Evolutionary conservation across 257 asterid genomes (phyloP), one percentile per base, ranked within the genome.

Genomic region (Buddleja alternifolia): DNA sequence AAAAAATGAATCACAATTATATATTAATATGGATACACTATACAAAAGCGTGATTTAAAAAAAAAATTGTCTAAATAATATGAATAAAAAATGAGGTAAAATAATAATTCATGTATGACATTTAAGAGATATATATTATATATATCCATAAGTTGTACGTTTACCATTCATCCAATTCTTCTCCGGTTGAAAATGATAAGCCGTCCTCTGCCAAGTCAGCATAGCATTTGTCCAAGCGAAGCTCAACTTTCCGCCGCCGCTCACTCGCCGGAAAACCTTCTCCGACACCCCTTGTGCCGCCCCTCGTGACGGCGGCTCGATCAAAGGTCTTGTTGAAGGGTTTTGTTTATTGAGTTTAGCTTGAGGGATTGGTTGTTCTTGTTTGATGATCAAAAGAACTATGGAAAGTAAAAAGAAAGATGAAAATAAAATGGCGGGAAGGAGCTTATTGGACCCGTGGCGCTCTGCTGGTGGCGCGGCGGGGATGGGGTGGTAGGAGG

Each of bases 121-220:
- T n/a, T n/a, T n/a, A n/a, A n/a, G n/a, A n/a, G n/a, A n/a, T n/a
- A n/a, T n/a, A n/a, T n/a, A n/a, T n/a, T n/a, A n/a, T n/a, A n/a
- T n/a, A n/a, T n/a, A n/a, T n/a, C n/a, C n/a, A n/a, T n/a, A n/a
- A n/a, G n/a, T n/a, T n/a, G n/a, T n/a, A n/a, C n/a, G n/a, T n/a
- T n/a, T n/a, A 92, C 98, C 98, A 37, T 86, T 89, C 85, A 92
- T 92, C 94, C 94, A 92, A 57, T 89, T 87, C 63, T 84, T 82
- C 70, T 78, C 81, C 0, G 96, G 95, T 19, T 92, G 97, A 59
- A 89, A 92, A 70, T 92, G 97, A 74, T 66, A 91, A 17, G 80
- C 76, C 21, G 96, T 87, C 72, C 88, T 82, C 78, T 92, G 96
- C 97, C 96, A 92, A 5, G 85, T 52, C 69, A 92, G 83, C 92